Conservation (phyloP, 2,329 filamentous ascomycete genomes). For the Sodiomyces alkalinus region DNA sequence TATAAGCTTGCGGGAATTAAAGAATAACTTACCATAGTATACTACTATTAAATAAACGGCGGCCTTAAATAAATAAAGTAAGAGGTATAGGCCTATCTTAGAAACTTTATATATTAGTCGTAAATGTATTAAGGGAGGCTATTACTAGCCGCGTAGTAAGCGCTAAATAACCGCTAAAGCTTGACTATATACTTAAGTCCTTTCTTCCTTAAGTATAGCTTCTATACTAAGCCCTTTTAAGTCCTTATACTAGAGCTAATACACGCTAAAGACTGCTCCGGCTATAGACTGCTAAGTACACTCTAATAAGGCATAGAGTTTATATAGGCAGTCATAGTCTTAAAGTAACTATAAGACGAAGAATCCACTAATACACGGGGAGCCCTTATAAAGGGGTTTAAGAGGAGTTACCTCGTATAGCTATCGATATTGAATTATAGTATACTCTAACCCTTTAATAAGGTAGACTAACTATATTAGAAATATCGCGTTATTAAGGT, state of each 20-base stretch:
- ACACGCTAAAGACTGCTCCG: no score
- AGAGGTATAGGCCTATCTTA: conserved; percentile 1
- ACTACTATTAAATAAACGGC: conserved; percentile 1
- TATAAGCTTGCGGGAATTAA: neutral
- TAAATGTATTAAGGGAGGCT: neutral
- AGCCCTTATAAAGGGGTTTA: neutral
- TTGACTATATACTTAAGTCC: no score
- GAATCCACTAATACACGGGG: neutral
- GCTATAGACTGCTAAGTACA: neutral
- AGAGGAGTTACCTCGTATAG: neutral
- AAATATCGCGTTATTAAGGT: conserved; percentile 1
- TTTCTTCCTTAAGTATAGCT: neutral
- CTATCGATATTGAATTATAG: neutral
- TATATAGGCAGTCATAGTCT: neutral
- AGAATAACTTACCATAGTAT: neutral
- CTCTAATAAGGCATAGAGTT: neutral
- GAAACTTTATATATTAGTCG: neutral
- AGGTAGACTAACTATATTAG: conserved; percentile 1
- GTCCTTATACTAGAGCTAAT: no score
- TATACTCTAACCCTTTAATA: neutral
- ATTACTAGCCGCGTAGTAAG: neutral
- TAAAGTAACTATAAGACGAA: neutral
- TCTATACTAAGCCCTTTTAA: no score
- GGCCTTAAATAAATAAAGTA: neutral
- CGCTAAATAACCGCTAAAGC: neutral